Evolutionary conservation across 2,329 filamentous ascomycete species (phyloP).

Genomic region (Emmonsiellopsis sp.): DNA sequence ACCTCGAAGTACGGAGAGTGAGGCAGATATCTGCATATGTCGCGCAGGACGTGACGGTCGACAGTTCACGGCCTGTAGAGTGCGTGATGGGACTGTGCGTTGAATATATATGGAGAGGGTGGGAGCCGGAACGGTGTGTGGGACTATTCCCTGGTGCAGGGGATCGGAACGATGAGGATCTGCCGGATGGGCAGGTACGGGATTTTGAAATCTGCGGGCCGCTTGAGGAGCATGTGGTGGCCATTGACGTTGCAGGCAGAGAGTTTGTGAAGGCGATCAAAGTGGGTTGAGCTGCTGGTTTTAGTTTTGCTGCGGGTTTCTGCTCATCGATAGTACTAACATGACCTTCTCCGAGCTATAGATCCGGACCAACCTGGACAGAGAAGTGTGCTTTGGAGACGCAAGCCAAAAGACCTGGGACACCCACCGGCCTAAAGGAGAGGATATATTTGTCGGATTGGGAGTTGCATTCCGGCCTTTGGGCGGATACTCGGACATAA

Average conservation of each 20-base stretch:
- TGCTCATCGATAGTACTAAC: not conserved
- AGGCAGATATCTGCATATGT: not conserved
- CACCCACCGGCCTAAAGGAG: not conserved
- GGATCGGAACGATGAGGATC: not conserved
- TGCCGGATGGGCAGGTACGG: not conserved
- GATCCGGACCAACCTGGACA: constrained; percentile 2
- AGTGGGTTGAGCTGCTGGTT: not conserved
- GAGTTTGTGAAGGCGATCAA: not conserved
- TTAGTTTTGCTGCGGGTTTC: not conserved
- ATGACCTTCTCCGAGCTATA: not conserved
- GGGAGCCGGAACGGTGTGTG: not conserved
- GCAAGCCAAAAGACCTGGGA: not conserved
- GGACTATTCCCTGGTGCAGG: not conserved
- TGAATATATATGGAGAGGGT: not conserved
- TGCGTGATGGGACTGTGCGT: not conserved
- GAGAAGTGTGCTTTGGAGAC: constrained; percentile 2
- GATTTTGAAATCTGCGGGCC: constrained; percentile 2
- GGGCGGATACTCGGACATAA: not conserved
- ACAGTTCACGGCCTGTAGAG: not conserved
- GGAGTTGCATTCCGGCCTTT: not conserved
- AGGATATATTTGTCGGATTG: not conserved
- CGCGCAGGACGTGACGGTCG: not conserved
- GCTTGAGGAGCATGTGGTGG: not conserved
- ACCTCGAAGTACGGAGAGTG: not conserved
- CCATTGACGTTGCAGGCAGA: not conserved